phyloP scores from a whole-genome alignment of 331 rosid genomes.

The Cucumis variabilis region DNA sequence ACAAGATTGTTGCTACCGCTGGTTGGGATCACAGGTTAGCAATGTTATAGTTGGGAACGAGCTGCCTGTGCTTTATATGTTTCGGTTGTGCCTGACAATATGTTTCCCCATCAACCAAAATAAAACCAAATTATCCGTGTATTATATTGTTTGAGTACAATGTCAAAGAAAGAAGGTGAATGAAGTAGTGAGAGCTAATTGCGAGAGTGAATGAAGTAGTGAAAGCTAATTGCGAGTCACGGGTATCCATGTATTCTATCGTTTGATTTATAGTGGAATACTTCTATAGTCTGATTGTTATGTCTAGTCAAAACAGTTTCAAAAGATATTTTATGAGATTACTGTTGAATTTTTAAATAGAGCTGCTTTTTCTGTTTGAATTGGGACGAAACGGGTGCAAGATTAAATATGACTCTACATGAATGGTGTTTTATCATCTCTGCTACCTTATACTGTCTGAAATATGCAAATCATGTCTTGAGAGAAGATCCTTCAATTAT shows the following conservation, averaged over 20 bases:
- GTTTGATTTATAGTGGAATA: neutral
- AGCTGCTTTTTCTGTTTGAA: neutral
- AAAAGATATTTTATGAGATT: neutral
- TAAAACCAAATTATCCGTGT: neutral
- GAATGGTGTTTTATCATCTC: too few relatives aligned
- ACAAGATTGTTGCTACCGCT: constrained; percentile 85
- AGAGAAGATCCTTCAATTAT: neutral
- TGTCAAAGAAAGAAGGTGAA: neutral
- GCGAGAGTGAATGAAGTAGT: neutral
- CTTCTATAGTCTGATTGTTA: neutral
- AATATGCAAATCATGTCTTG: neutral
- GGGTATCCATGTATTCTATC: neutral
- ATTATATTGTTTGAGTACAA: too few relatives aligned
- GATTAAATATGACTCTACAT: neutral
- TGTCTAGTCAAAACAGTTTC: neutral
- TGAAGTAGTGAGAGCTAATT: neutral
- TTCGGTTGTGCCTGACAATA: neutral
- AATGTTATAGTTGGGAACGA: neutral
- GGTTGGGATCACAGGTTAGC: constrained; percentile 99
- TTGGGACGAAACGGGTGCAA: neutral
- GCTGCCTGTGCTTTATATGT: neutral
- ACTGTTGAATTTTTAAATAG: neutral
- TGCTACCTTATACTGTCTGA: neutral
- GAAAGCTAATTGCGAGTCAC: neutral
- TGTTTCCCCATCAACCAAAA: neutral